Conservation (phyloP, 306 rosid species). For the Mimosa pudica region DNA sequence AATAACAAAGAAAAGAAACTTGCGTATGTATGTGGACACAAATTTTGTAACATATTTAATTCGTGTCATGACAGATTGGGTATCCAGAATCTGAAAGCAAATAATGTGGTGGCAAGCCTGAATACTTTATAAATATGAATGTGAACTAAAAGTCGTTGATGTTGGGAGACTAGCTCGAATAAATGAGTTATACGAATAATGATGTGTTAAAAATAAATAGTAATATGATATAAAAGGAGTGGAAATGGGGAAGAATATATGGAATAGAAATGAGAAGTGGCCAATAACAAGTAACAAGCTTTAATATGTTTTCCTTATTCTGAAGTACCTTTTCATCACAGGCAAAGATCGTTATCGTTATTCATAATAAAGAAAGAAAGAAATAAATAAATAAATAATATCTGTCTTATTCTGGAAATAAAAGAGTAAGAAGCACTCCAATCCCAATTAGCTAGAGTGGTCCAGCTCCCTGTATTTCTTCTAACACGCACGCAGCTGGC, state of each 20-base stretch:
- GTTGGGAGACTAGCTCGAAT: neutral
- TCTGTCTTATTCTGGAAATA: neutral
- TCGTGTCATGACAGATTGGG: neutral
- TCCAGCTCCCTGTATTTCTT: neutral
- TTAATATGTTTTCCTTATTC: neutral
- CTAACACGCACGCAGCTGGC: neutral
- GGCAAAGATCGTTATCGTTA: neutral
- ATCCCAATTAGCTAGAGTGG: neutral
- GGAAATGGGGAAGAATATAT: neutral
- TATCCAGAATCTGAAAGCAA: neutral
- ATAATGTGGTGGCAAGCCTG: neutral
- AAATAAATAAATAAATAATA: neutral
- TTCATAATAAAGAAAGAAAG: neutral
- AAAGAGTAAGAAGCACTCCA: constrained; percentile 5
- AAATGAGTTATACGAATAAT: neutral
- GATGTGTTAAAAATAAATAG: too few relatives aligned
- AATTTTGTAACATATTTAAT: too few relatives aligned
- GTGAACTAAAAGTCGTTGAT: neutral
- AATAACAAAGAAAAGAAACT: too few relatives aligned
- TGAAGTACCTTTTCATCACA: neutral
- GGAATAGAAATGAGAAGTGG: neutral
- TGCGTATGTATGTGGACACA: neutral
- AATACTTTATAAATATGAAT: neutral
- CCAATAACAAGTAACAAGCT: neutral
- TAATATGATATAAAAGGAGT: neutral